Base-by-base conservation (phyloP, 108 stramenopile species). In the Fragilaria radians region DNA sequence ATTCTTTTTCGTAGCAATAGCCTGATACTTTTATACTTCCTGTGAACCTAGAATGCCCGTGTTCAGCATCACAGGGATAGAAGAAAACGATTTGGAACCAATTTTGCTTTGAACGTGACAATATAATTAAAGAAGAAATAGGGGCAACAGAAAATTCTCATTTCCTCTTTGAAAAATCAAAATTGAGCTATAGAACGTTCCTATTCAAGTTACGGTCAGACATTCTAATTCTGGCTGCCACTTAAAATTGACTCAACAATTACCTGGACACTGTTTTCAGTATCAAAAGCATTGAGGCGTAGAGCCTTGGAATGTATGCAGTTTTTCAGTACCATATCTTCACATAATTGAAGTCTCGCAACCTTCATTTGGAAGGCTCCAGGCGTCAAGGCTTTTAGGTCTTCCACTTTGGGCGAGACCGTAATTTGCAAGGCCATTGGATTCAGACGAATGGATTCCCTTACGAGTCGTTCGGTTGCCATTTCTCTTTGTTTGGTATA, bases 401-500 rank as follows among this genome's bases (percentile, higher is more conserved):
- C 88, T 42, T 79, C 77, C 26, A 79, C 83, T 25, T 45, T 59
- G 5, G 83, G 85, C 31, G 65, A 72, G 26, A 90, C 80, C 19
- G 79, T 73, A 45, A 90, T 60, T 48, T 90, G 88, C 29, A 85
- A 36, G 2, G 76, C 85, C 0, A 59, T 57, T 5, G 71, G 76
- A 60, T 90, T 90, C 45, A 82, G 36, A 5, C 72, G 49, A 5
- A 83, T 52, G 0, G 81, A 78, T 59, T 91, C 89, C 36, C 83
- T 63, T 3, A 91, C 81, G 5, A 91, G 51, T 0, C 89, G 61
- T 49, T 91, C 86, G 0, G 78, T 62, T 0, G 83, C 89, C 86
- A 85, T 87, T 65, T 61, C 66, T 11, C 89, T 76, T 67, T 91
- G 89, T 46, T 81, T 56, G 7, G 89, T 91, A 49, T 73, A 88